Base-by-base conservation (phyloP, 495 filamentous ascomycete species). In the Cudoniella acicularis region DNA sequence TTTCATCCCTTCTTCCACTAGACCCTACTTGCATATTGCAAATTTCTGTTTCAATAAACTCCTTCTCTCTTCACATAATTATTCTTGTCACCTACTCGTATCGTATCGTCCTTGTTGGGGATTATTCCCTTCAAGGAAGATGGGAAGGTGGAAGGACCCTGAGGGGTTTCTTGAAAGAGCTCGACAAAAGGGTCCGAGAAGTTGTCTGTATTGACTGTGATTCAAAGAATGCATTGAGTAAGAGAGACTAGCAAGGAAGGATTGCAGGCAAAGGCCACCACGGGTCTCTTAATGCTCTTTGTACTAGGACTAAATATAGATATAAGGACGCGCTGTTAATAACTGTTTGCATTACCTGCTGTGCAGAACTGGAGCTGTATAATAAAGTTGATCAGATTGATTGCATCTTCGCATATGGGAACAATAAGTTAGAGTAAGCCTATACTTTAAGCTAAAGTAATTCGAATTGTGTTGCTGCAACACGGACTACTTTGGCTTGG, bases 181-280 rank as follows among this genome's bases (percentile, higher is more conserved):
- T n/a, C n/a, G n/a, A n/a, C n/a, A n/a, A n/a, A n/a, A n/a, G n/a
- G n/a, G n/a, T n/a, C n/a, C n/a, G n/a, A n/a, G n/a, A n/a, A n/a
- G n/a, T n/a, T n/a, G n/a, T 57, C 26, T 57, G 17, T 57, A 57
- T 57, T 57, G 16, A 57, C 13, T 57, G 17, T n/a, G 17, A 57
- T 3, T 49, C 22, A 2, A 10, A 36, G 30, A 36, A 13, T 36
- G 30, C 30, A 6, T 36, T 48, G 21, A 49, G 24, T 17, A 49
- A 48, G 43, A 57, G 54, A 57, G 54, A 49, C 54, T 57, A 49
- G 43, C 45, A 57, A 57, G 43, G 43, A 49, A 49, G 45, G 36
- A 42, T 57, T 57, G 36, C 49, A 57, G 45, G 43, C 21, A 57
- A 49, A 49, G 54, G 54, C 13, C 43, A 49, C 20, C 24, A 57